These are phyloP conservation scores for Podospora pseudoanserina DNA, from an alignment of 495 filamentous ascomycete genomes.

Conservation along the genomic window DNA sequence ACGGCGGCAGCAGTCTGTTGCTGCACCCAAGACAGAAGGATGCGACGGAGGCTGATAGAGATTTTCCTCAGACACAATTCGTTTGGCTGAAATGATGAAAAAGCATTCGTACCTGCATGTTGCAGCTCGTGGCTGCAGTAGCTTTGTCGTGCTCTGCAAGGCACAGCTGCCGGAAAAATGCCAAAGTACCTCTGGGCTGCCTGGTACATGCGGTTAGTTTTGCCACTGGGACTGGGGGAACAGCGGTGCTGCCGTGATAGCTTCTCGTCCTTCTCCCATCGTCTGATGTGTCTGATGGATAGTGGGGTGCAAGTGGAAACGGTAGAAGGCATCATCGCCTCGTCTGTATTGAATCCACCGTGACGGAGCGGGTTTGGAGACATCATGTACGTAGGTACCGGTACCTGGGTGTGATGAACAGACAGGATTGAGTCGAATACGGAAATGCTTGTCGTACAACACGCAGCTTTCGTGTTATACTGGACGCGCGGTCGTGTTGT, in stretches of 20 bases:
- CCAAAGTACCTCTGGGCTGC: not conserved
- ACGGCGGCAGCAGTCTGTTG: not conserved
- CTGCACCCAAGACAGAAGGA: not conserved
- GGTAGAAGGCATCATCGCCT: not conserved
- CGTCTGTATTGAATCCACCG: not conserved
- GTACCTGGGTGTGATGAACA: not conserved
- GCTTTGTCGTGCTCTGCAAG: constrained; percentile 16
- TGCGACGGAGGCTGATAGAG: constrained; percentile 15
- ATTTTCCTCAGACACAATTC: constrained; percentile 11
- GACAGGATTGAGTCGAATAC: not conserved
- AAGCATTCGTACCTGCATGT: constrained; percentile 28
- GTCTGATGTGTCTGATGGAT: constrained; percentile 4
- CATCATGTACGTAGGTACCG: not conserved
- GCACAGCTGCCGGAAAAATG: constrained; percentile 14
- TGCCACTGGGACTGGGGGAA: constrained; percentile 1
- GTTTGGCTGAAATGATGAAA: constrained; percentile 14
- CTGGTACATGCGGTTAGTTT: constrained; percentile 3
- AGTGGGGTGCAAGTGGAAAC: not conserved
- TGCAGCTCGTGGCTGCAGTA: constrained; percentile 20
- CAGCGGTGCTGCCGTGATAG: not conserved
- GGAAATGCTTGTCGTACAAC: not conserved
- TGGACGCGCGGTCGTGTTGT: not conserved
- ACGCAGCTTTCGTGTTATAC: not conserved
- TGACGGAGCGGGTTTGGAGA: not conserved
- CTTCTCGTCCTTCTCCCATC: not conserved